Percentiles rank a stretch among this genome's conserved stretches.
Evolutionary conservation across 208 protist genomes (phyloP).

Genomic region (Trypanosomatidae sp.): DNA sequence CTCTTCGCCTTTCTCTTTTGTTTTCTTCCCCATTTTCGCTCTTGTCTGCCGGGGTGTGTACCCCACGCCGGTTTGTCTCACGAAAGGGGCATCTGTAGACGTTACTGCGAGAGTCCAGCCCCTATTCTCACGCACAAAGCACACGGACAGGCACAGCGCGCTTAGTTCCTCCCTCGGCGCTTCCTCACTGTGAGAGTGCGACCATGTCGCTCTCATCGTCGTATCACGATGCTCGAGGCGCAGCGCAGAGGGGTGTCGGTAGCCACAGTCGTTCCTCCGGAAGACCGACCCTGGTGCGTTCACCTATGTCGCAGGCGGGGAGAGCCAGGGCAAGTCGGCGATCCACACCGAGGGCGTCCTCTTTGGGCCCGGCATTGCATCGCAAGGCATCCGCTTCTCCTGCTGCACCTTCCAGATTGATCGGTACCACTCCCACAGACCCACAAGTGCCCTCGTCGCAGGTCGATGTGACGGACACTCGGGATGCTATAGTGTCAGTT

Average conservation of each 20-base stretch:
- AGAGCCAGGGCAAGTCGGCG: neutral
- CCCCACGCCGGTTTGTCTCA: neutral
- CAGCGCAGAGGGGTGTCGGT: neutral
- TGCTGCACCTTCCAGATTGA: neutral
- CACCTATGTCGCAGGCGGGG: neutral
- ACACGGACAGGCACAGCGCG: neutral
- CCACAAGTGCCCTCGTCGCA: neutral
- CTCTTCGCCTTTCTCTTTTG: neutral
- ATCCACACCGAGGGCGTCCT: neutral
- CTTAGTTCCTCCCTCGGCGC: neutral
- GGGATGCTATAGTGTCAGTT: neutral
- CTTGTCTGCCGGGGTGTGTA: conserved; percentile 2
- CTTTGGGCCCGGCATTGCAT: neutral
- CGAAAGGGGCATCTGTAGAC: neutral
- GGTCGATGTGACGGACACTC: neutral
- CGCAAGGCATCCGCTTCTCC: neutral
- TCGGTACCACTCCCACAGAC: neutral
- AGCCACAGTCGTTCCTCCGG: neutral
- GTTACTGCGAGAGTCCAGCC: neutral
- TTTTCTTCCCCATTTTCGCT: neutral
- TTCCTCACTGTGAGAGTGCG: neutral
- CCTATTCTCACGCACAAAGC: neutral
- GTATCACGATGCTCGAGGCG: conserved; percentile 4
- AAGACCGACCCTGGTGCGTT: neutral
- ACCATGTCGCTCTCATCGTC: conserved; percentile 17